A percentile compares a stretch with the other conserved stretches of the same genome.
These are phyloP conservation scores for Ascocoryne sarcoides DNA, from an alignment of 2,329 filamentous ascomycete genomes.

Conservation along the genomic window DNA sequence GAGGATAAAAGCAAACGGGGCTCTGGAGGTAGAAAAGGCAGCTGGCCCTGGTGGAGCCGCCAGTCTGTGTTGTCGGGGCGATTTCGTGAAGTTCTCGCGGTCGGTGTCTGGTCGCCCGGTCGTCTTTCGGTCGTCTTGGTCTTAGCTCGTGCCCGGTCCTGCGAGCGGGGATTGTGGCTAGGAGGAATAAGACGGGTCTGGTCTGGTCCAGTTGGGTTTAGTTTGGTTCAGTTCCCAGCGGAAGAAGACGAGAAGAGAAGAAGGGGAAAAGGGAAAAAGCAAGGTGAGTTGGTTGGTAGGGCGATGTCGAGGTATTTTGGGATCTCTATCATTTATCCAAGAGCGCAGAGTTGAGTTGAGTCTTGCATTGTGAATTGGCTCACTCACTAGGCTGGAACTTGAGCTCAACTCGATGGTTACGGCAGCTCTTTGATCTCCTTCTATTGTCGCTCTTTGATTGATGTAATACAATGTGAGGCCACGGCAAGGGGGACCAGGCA, in stretches of 20 bases:
- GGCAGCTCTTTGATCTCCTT: too few species aligned
- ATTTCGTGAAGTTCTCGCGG: constrained; percentile 10
- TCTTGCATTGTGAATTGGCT: too few species aligned
- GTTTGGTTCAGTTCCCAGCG: neutral
- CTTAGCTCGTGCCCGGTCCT: neutral
- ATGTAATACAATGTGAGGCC: too few species aligned
- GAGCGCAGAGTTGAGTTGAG: too few species aligned
- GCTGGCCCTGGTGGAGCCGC: constrained; percentile 8
- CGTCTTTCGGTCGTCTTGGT: constrained; percentile 1
- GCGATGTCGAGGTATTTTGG: too few species aligned
- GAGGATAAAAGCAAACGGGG: constrained; percentile 5
- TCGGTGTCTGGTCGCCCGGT: constrained; percentile 3
- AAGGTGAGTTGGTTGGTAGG: neutral
- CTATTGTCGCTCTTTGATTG: too few species aligned
- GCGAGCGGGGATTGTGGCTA: neutral
- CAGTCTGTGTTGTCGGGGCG: constrained; percentile 19
- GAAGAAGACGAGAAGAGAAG: neutral
- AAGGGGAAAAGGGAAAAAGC: neutral
- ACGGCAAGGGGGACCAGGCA: too few species aligned
- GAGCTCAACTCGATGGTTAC: too few species aligned
- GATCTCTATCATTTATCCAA: too few species aligned
- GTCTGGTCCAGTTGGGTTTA: neutral
- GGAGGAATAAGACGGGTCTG: neutral
- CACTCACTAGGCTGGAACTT: too few species aligned
- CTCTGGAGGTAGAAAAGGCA: constrained; percentile 3